Evolutionary conservation across 176 grass and related monocot genomes (phyloP), one percentile per base, ranked within the genome.

Genomic region (Raddia guianensis): DNA sequence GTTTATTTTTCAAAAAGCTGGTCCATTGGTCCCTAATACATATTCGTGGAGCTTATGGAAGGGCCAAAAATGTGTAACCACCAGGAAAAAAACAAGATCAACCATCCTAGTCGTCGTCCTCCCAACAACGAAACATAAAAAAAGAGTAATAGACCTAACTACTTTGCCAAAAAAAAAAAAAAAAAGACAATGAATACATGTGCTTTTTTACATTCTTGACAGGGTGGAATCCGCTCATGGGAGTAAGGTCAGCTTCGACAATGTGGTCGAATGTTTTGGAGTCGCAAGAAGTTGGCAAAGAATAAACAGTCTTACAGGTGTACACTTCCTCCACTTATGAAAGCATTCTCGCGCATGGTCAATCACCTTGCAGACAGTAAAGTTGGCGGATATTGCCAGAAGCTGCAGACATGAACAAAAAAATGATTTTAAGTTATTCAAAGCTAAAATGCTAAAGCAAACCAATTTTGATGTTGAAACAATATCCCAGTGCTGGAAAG

Each of bases 321-420:
- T 27, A 59, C 42, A 37, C 3, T 33, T 82, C 33, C 54, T 82
- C 33, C 54, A 46, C 32, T 57, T 58, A 20, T 37, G 45, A 65
- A 14, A 11, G 51, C 59, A 58, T 37, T 11, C 2, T 13, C 52
- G 53, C 4, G 3, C 59, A 49, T 18, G 66, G 40, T 97, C 87
- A 98, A 71, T 98, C 90, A 8, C 86, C 86, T 81, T 98, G 95
- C 69, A 98, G 91, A 80, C 95, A 95, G 89, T 98, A 98, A 18
- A 98, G 88, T 90, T 95, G 95, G 63, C 92, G 95, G 62, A 98
- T 91, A 74, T 98, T 98, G 53, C 95, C 92, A 0, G 95, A 95
- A 79, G 92, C 95, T 98, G 88, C 58, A 72, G 76, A 77, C 49
- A 86, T 63, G 48, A 77, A 72, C 44, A 10, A 49, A 8, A n/a